Evolutionary conservation across 1,139 yeast species (phyloP).

Genomic region (Scheffersomyces titani): DNA sequence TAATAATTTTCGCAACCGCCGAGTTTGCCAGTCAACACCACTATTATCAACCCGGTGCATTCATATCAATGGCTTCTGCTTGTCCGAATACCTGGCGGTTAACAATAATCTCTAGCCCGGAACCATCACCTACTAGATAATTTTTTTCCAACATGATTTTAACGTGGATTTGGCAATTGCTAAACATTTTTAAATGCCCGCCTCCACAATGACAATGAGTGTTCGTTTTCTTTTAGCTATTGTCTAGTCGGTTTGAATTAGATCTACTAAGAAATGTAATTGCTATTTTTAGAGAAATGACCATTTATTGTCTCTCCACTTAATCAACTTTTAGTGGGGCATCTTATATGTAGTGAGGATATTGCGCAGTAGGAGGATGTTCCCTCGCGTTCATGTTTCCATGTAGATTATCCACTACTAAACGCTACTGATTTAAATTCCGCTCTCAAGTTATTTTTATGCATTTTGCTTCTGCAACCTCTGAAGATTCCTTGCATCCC

Average conservation of each 20-base stretch:
- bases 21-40: not conserved
- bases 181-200: not conserved
- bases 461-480: conserved; percentile 20
- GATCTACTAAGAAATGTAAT: not conserved
- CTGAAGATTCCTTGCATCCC: conserved; percentile 37
- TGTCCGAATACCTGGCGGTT: not conserved
- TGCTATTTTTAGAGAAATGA: not conserved
- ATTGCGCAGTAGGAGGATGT: not conserved
- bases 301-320: not conserved
- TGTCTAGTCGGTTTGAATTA: not conserved
- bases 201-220: not conserved
- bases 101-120: not conserved
- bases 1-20: not conserved
- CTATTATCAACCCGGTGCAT: not conserved
- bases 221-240: not conserved
- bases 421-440: not conserved
- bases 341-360: not conserved
- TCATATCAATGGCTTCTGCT: not conserved
- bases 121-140: not conserved
- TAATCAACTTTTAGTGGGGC: not conserved
- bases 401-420: too few species aligned
- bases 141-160: not conserved
- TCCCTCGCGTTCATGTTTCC: not conserved
- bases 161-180: not conserved
- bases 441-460: not conserved